Evolutionary conservation across 2,329 filamentous ascomycete species (phyloP), one percentile per base, ranked within the genome.

Genomic region (Blastomyces silverae): DNA sequence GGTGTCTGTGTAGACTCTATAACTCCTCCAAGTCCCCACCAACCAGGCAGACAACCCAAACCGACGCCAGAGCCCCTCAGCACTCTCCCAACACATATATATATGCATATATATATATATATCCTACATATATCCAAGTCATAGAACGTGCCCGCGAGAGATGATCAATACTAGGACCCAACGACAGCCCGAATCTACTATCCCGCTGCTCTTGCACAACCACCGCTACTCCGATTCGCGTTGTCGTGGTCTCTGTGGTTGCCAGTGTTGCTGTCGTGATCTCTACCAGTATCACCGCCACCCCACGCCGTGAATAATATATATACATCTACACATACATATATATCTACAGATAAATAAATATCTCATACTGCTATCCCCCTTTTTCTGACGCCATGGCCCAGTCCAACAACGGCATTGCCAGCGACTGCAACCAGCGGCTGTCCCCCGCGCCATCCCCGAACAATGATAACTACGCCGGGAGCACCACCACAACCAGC

Each of bases 131-230:
- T 31, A 44, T 22, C 48, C 20, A 10, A 50, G 46, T 50, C 25
- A 25, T 22, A n/a, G 42, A 42, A 22, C 37, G 37, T 44, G 11
- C 11, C 56, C 31, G 22, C 50, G 34, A 64, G 62, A 64, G 2
- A 64, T 64, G 62, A 34, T 48, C 53, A 64, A 59, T 64, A 48
- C 42, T 37, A 22, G 25, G 39, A 28, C 62, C 22, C 53, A 48
- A 48, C 53, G 53, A 58, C 62, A 48, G 55, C 37, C 28, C 28
- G 53, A 50, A 58, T 58, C 62, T 15, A 64, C 53, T 34, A 55
- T 55, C 28, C 62, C 46, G 15, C 62, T 59, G 25, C 52, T 58
- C n/a, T 39, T 64, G 62, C 58, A 64, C 57, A 64, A 64, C 58
- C 58, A 64, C 57, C 63, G 46, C 56, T 64, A 64, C 44, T 60